Base-by-base conservation (phyloP, 2,329 filamentous ascomycete genomes). In the Cordyceps farinosa region DNA sequence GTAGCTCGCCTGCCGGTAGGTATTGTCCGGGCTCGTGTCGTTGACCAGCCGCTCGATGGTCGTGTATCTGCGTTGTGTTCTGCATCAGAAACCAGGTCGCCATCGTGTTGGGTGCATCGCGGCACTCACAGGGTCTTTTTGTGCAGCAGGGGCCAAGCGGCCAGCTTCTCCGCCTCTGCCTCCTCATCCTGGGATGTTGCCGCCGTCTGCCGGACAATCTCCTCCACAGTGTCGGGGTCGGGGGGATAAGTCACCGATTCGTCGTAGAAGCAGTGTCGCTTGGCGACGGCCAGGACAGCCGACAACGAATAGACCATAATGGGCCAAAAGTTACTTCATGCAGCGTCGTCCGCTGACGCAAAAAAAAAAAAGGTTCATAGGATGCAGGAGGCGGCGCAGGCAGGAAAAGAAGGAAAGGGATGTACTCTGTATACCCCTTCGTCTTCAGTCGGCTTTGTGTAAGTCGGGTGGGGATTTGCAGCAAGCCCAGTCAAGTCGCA, bases 1-100 rank as follows among this genome's bases (percentile, higher is more conserved):
- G 57, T 80, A 81, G 3, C 71, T 66, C 29, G 70, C 71, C 3
- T 69, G 70, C 0, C 78, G 76, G 61, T 76, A 80, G 0, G 67
- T 72, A 64, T 79, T 80, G 1, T 70, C 29, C 0, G 71, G 67
- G 32, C 63, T 69, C 0, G 66, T 66, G 60, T 80, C 78, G 3
- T 69, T 55, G 5, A 74, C 69, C 1, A 80, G 73, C 15, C 76
- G 69, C 15, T 74, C 65, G 27, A 79, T 72, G 0, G 65, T 64
- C 0, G 63, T 64, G 42, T 79, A 78, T 0, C 77, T 80, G 2
- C 15, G n/a, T 36, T 45, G 29, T 36, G 10, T 22, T 22, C 22
- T 22, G 22, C 22, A 22, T 13, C 1, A 38, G 15, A 8, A n/a
- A 59, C 9, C 38, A 27, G 22, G 22, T 22, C 22, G 22, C 22